Conservation (phyloP, 805 yeast genomes). For the Candida krabiensis region DNA sequence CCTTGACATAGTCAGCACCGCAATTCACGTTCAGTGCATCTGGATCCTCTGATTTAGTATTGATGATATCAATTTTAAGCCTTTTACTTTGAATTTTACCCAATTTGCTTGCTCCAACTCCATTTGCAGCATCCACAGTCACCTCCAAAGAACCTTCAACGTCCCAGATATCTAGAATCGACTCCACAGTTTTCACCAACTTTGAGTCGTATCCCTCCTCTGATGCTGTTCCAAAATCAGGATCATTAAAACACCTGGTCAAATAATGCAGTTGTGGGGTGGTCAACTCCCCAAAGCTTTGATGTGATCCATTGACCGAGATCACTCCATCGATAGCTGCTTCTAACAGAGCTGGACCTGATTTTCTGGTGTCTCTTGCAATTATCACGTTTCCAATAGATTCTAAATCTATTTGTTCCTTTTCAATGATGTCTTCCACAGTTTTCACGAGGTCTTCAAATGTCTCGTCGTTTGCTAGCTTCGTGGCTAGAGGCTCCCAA, state of each 20-base stretch:
- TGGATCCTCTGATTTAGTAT: constrained; percentile 56
- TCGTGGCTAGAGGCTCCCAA: constrained; percentile 86
- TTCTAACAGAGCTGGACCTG: constrained; percentile 65
- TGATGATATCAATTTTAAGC: constrained; percentile 47
- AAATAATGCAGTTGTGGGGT: constrained; percentile 95
- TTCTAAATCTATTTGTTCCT: constrained; percentile 46
- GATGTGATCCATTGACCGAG: constrained; percentile 44
- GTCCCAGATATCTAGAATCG: constrained; percentile 36
- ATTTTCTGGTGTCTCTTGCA: constrained; percentile 87
- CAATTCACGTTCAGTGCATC: constrained; percentile 68
- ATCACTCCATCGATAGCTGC: constrained; percentile 64
- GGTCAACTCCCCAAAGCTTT: constrained; percentile 71
- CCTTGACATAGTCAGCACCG: constrained; percentile 96
- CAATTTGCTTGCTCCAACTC: constrained; percentile 88
- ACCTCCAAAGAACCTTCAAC: constrained; percentile 35
- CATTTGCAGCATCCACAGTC: constrained; percentile 90
- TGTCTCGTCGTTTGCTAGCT: constrained; percentile 67
- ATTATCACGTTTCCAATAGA: constrained; percentile 51
- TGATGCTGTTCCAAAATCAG: constrained; percentile 56
- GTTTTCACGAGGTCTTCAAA: constrained; percentile 42
- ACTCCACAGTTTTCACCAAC: constrained; percentile 52
- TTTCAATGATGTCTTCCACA: constrained; percentile 38
- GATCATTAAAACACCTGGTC: constrained; percentile 70
- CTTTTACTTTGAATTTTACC: constrained; percentile 40
- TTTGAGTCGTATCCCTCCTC: constrained; percentile 73